A percentile compares a stretch with the other conserved stretches of the same genome.
Evolutionary conservation across 2,329 filamentous ascomycete genomes (phyloP).

Genomic region (Cyphellophora attinorum): DNA sequence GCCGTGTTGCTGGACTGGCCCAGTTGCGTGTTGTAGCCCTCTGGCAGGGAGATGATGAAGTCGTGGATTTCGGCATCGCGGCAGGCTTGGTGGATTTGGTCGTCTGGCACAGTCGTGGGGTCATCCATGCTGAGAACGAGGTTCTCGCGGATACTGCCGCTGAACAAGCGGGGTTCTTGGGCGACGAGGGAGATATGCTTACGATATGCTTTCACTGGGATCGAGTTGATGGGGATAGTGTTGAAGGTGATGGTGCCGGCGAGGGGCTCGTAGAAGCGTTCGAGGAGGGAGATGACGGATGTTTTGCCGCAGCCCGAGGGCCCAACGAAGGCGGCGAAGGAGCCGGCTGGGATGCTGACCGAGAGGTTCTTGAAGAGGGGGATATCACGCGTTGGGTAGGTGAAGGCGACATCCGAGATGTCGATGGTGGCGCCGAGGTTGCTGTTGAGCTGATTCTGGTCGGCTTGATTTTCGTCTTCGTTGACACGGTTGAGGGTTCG

Average conservation of each 20-base stretch:
- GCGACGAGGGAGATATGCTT: constrained; percentile 24
- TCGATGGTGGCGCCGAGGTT: constrained; percentile 22
- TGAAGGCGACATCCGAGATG: constrained; percentile 25
- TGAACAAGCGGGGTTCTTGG: constrained; percentile 37
- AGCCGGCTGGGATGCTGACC: constrained; percentile 27
- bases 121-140: constrained; percentile 34
- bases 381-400: constrained; percentile 25
- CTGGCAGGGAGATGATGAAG: constrained; percentile 43
- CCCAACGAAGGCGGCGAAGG: constrained; percentile 38
- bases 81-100: constrained; percentile 37
- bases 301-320: constrained; percentile 40
- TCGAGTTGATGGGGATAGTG: constrained; percentile 20
- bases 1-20: constrained; percentile 38
- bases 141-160: constrained; percentile 38
- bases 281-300: constrained; percentile 35
- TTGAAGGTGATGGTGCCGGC: constrained; percentile 29
- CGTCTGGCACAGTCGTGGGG: constrained; percentile 25
- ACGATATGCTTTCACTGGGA: constrained; percentile 24
- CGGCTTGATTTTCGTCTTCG: constrained; percentile 51
- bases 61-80: constrained; percentile 43
- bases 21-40: constrained; percentile 40
- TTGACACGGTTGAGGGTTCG: constrained; percentile 9
- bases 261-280: constrained; percentile 36
- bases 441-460: constrained; percentile 3
- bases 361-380: constrained; percentile 24